Base-by-base conservation (phyloP, 176 grass and related monocot species). In the Hordeum vulgare region DNA sequence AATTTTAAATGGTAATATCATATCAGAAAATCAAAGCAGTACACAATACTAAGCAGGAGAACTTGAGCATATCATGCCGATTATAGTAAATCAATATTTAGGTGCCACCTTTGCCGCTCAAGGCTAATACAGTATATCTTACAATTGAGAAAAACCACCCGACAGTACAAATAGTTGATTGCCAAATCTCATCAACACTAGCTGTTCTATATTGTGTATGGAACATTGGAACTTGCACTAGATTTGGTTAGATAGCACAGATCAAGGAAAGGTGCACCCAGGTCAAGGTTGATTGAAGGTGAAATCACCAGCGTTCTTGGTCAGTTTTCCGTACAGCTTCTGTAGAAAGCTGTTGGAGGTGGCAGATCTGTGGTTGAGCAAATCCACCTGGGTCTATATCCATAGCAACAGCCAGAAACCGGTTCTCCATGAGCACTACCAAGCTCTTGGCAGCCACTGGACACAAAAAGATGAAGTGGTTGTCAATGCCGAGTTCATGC, bases 1-100 rank as follows among this genome's bases (percentile, higher is more conserved):
- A 85, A 67, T 79, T 84, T 84, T 71, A 82, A 81, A 72, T 58
- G 20, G 37, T 14, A 68, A 83, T 42, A 27, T 57, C 34, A 82
- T 57, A 82, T 60, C 49, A 68, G n/a, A 42, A 80, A 44, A 78
- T 63, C 36, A 76, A 68, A 67, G 34, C 27, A 82, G 53, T 71
- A 59, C 45, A n/a, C 25, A 64, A 72, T 37, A 85, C 69, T 29
- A 18, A 71, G 53, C 8, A 66, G 61, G 68, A 58, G 26, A 42
- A 80, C 26, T 44, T 23, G 61, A 90, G 11, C 39, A 39, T 74
- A 56, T 60, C 56, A 74, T 67, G 45, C 11, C 1, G 78, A 82
- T 34, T 79, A 29, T 14, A 75, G 42, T 57, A 44, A 56, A 85
- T 40, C 54, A 44, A 72, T 81, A 57, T 56, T 1, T 33, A 76